phyloP scores from a whole-genome alignment of 208 protist species.

The Acanthamoeba royreba region DNA sequence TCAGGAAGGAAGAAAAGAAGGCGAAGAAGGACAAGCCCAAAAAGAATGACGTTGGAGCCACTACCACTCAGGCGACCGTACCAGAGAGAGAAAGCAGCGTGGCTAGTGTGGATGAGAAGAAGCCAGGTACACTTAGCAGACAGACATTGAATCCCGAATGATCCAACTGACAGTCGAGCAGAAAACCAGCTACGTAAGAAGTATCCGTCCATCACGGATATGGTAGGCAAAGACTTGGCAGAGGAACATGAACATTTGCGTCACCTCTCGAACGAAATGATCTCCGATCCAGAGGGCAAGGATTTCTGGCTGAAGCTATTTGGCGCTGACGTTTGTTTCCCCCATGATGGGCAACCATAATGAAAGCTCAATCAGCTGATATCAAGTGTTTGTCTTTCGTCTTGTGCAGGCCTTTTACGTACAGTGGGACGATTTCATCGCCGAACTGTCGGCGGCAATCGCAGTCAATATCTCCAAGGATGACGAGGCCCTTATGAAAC shows the following conservation, averaged over 20 bases:
- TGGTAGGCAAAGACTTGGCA: background rate
- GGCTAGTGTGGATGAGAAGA: background rate
- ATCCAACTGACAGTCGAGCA: background rate
- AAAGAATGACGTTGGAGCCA: background rate
- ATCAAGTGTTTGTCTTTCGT: background rate
- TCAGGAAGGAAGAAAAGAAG: background rate
- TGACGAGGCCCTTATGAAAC: background rate
- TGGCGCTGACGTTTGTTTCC: background rate
- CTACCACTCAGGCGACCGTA: too few relatives aligned
- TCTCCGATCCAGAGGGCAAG: slow-evolving; percentile 17
- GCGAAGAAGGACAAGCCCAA: background rate
- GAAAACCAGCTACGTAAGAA: background rate
- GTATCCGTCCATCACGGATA: background rate
- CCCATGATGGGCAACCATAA: too few relatives aligned
- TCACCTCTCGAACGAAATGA: slow-evolving; percentile 32
- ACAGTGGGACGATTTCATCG: background rate
- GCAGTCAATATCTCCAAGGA: background rate
- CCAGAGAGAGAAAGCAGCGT: background rate
- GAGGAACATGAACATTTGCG: background rate
- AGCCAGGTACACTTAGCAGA: background rate
- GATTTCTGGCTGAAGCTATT: slow-evolving; percentile 1
- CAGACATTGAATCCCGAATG: background rate
- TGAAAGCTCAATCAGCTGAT: too few relatives aligned
- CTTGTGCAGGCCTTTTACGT: background rate
- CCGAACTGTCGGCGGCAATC: background rate